Conservation (phyloP, 768 basidiomycete genomes). For the Tulasnella sp. region DNA sequence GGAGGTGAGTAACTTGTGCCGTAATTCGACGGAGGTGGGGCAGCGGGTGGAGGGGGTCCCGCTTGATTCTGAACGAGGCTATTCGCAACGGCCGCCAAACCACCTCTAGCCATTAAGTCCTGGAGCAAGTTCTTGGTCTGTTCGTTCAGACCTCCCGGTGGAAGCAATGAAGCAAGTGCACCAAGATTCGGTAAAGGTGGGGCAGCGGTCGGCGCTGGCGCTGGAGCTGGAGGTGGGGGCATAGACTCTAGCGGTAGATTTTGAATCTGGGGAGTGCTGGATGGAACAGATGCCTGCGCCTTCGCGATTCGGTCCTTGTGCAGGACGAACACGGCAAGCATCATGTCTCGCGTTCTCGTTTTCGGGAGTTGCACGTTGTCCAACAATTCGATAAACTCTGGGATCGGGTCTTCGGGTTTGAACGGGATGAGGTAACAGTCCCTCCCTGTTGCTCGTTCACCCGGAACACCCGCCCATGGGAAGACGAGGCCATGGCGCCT, state of each 20-base stretch:
- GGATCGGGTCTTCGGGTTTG: conserved; percentile 57
- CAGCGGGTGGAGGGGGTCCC: background rate
- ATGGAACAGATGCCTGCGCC: background rate
- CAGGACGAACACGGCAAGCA: conserved; percentile 83
- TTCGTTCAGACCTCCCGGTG: conserved; percentile 9
- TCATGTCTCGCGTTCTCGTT: conserved; percentile 55
- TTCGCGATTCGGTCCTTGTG: conserved; percentile 42
- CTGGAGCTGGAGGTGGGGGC: conserved; percentile 1
- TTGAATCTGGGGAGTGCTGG: background rate
- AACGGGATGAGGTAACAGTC: conserved; percentile 86
- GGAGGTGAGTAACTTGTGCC: background rate
- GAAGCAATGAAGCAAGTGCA: background rate
- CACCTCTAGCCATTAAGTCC: background rate
- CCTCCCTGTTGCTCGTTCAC: conserved; percentile 70
- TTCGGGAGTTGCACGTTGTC: conserved; percentile 71
- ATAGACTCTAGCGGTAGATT: background rate
- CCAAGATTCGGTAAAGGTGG: conserved; percentile 28
- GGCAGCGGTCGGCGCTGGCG: conserved; percentile 32
- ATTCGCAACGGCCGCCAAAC: background rate
- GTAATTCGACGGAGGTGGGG: background rate
- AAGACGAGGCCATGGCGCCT: conserved; percentile 80
- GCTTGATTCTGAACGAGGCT: background rate
- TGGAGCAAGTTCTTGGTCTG: conserved; percentile 15
- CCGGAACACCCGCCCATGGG: conserved; percentile 74
- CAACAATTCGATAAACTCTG: conserved; percentile 80